These are phyloP conservation scores for Xylariaceae sp. DNA, from an alignment of 2,329 filamentous ascomycete genomes.

Conservation along the genomic window DNA sequence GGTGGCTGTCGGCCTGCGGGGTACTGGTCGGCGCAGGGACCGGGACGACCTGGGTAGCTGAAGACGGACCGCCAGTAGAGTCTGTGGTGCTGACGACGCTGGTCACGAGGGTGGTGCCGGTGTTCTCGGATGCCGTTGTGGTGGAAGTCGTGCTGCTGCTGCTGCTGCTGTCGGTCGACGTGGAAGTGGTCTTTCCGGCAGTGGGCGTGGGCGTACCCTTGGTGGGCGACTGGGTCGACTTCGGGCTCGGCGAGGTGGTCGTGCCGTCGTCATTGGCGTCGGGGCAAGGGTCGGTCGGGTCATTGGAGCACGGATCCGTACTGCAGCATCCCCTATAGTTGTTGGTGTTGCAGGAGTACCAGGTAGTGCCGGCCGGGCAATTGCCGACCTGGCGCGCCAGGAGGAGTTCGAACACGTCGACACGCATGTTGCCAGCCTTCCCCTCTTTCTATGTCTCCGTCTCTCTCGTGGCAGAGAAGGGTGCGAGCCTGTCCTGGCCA, in stretches of 20 bases:
- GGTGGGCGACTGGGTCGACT: background rate
- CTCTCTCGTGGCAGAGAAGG: too few species aligned
- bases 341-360: too few species aligned
- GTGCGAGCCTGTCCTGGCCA: too few species aligned
- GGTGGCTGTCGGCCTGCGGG: background rate
- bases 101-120: constrained; percentile 2
- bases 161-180: constrained; percentile 3
- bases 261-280: constrained; percentile 1
- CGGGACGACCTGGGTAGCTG: constrained; percentile 1
- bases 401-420: too few species aligned
- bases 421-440: too few species aligned
- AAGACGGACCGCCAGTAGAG: background rate
- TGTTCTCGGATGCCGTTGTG: background rate
- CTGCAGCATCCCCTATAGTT: too few species aligned
- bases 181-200: constrained; percentile 10
- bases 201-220: background rate
- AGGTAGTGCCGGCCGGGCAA: too few species aligned
- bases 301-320: too few species aligned
- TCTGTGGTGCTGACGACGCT: constrained; percentile 2
- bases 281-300: too few species aligned
- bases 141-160: too few species aligned
- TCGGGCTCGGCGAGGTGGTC: background rate
- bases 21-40: constrained; percentile 2
- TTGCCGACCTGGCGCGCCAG: too few species aligned
- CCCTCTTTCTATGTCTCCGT: too few species aligned